These are phyloP conservation scores for Microbotryum saponariae DNA, from an alignment of 1,284 basidiomycete genomes.

Conservation along the genomic window DNA sequence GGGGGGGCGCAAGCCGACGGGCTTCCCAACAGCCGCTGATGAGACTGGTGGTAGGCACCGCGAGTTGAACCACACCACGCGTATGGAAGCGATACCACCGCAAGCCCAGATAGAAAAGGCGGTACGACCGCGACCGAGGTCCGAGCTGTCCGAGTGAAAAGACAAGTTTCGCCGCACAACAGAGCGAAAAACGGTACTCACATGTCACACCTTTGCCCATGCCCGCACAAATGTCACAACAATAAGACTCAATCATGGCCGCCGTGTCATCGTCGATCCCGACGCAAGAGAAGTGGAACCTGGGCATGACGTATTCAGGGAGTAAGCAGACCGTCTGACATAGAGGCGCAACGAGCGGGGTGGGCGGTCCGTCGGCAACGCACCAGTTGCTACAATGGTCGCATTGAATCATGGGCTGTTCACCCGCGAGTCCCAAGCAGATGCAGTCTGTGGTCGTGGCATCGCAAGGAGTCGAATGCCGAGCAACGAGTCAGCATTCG, in stretches of 20 bases:
- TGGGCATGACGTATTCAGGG: constrained; percentile 10
- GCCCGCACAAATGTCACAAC: constrained; percentile 37
- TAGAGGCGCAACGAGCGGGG: background rate
- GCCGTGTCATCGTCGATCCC: constrained; percentile 32
- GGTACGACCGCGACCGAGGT: background rate
- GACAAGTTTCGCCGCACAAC: background rate
- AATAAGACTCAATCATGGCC: constrained; percentile 34
- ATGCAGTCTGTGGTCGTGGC: constrained; percentile 26
- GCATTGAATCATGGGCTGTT: constrained; percentile 68
- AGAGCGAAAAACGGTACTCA: constrained; percentile 27
- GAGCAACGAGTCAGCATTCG: background rate
- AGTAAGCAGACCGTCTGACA: background rate
- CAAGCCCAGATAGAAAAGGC: background rate
- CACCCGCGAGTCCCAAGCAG: constrained; percentile 49
- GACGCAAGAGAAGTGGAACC: constrained; percentile 40
- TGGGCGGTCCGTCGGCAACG: constrained; percentile 34
- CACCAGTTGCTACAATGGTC: constrained; percentile 65
- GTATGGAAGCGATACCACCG: too few species aligned
- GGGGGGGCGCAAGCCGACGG: background rate
- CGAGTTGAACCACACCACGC: too few species aligned
- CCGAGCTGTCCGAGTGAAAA: background rate
- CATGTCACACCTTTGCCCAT: constrained; percentile 35
- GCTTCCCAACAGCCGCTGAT: background rate
- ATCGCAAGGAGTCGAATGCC: background rate
- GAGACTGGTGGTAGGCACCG: too few species aligned